Conservation (phyloP, 2,329 filamentous ascomycete species). For the Aspergillus japonicus region DNA sequence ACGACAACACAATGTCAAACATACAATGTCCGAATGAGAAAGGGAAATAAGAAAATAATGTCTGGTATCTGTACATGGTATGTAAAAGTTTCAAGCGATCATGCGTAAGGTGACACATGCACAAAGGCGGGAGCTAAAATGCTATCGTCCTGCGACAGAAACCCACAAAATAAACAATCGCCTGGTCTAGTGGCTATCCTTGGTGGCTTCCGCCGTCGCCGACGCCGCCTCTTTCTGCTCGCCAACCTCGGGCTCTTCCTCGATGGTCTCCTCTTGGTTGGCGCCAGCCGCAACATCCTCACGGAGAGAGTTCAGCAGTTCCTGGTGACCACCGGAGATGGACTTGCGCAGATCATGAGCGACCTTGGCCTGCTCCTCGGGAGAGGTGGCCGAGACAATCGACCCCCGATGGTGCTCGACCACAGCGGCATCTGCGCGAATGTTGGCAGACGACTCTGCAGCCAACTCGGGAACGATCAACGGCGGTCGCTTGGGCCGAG, state of each 20-base stretch:
- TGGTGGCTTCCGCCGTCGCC: not conserved
- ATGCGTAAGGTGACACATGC: not conserved
- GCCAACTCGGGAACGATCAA: conserved; percentile 37
- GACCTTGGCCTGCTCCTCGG: conserved; percentile 36
- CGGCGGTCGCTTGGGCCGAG: conserved; percentile 29
- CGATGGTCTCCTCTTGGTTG: conserved; percentile 24
- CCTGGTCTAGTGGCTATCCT: not conserved
- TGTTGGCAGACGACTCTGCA: conserved; percentile 39
- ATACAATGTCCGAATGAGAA: conserved; percentile 4
- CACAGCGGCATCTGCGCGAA: conserved; percentile 40
- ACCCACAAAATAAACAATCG: not conserved
- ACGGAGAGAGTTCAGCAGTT: conserved; percentile 30
- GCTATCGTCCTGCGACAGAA: no score
- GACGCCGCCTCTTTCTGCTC: not conserved
- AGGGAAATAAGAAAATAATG: conserved; percentile 5
- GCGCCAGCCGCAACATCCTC: conserved; percentile 28
- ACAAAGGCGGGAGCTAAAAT: no score
- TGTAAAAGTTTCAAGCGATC: conserved; percentile 9
- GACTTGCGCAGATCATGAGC: conserved; percentile 40
- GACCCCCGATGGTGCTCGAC: conserved; percentile 41
- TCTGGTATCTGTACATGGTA: conserved; percentile 18
- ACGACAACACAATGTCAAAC: not conserved
- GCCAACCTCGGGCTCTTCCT: conserved; percentile 22
- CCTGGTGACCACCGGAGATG: conserved; percentile 31
- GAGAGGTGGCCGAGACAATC: conserved; percentile 34